Percentiles rank a stretch among this genome's conserved stretches.
Conservation (phyloP, 495 filamentous ascomycete species). For the Penicillium verhagenii region DNA sequence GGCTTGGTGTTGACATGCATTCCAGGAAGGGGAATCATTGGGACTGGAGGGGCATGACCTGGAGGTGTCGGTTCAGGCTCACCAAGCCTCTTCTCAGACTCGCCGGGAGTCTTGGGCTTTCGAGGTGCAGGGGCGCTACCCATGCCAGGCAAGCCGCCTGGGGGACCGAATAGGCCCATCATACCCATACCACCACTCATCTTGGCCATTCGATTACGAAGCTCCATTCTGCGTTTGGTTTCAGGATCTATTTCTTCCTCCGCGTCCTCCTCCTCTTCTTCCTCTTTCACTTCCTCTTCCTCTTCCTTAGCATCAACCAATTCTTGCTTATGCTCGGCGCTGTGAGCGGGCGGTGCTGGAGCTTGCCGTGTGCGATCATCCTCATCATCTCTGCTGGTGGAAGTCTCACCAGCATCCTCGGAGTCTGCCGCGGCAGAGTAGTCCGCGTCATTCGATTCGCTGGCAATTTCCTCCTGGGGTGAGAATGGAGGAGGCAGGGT, state of each 20-base stretch:
- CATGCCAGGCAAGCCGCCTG: constrained; percentile 61
- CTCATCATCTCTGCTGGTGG: constrained; percentile 70
- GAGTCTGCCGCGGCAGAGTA: constrained; percentile 84
- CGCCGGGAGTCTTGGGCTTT: constrained; percentile 53
- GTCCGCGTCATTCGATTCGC: constrained; percentile 86
- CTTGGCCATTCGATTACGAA: constrained; percentile 94
- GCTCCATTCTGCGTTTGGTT: constrained; percentile 77
- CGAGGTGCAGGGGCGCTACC: constrained; percentile 46
- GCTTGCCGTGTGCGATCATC: constrained; percentile 50
- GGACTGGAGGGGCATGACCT: constrained; percentile 64
- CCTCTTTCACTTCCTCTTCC: constrained; percentile 44
- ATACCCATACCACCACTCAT: constrained; percentile 99
- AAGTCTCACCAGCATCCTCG: constrained; percentile 75
- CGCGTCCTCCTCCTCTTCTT: constrained; percentile 63
- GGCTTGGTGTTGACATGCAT: constrained; percentile 52
- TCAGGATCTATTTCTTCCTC: constrained; percentile 94
- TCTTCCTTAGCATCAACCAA: constrained; percentile 53
- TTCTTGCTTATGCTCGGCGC: constrained; percentile 22
- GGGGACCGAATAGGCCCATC: constrained; percentile 87
- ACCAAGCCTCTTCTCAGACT: constrained; percentile 64
- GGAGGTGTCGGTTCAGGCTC: constrained; percentile 51
- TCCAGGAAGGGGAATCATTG: constrained; percentile 74
- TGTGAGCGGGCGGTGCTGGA: constrained; percentile 15
- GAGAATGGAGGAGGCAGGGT: constrained; percentile 45
- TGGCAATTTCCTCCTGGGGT: constrained; percentile 54